phyloP scores from a whole-genome alignment of 1,284 basidiomycete genomes.

The Irpex sp. region DNA sequence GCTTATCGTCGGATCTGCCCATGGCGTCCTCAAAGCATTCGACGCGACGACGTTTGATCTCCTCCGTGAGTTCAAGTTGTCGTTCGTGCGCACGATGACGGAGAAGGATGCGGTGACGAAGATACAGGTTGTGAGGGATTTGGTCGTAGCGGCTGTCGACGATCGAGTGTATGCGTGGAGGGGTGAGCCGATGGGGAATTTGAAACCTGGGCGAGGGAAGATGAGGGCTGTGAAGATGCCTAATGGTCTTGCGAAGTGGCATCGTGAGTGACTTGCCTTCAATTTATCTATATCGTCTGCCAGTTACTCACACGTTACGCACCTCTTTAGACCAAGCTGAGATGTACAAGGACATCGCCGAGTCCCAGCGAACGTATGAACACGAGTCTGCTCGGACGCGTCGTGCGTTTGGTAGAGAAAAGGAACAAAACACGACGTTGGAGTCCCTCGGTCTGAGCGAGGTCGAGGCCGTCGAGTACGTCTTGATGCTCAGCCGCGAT shows the following conservation, averaged over 20 bases:
- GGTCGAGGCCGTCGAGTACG: conserved; percentile 76
- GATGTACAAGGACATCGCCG: conserved; percentile 59
- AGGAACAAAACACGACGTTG: conserved; percentile 54
- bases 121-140: conserved; percentile 62
- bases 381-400: conserved; percentile 39
- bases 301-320: not conserved
- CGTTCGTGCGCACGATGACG: conserved; percentile 35
- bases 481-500: conserved; percentile 83
- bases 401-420: conserved; percentile 42
- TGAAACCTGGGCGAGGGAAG: conserved; percentile 24
- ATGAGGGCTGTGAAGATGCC: conserved; percentile 19
- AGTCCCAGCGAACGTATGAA: conserved; percentile 52
- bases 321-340: conserved; percentile 54
- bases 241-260: conserved; percentile 41
- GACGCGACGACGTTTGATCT: conserved; percentile 62
- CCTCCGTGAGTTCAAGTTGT: conserved; percentile 51
- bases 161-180: conserved; percentile 69
- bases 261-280: conserved; percentile 49
- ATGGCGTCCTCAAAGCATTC: conserved; percentile 62
- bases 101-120: conserved; percentile 47
- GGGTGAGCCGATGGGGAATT: conserved; percentile 43
- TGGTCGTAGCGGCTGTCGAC: conserved; percentile 62
- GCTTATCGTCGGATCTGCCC: conserved; percentile 60
- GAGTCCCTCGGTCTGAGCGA: conserved; percentile 73
- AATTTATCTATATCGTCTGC: conserved; percentile 18